These are phyloP conservation scores for Venturia carpophila DNA, from an alignment of 2,329 filamentous ascomycete species.

Conservation along the genomic window DNA sequence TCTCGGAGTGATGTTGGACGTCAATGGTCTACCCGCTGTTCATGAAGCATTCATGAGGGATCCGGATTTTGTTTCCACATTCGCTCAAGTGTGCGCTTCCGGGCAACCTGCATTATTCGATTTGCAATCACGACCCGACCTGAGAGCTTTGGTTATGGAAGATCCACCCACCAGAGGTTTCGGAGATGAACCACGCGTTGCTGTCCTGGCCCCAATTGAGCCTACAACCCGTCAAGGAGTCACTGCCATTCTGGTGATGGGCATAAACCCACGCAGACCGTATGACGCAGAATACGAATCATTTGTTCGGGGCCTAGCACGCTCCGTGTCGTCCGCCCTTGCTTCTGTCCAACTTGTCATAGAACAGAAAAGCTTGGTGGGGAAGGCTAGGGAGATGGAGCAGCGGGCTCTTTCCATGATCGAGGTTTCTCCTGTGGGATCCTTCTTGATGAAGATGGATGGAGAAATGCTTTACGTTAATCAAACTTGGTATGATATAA, in stretches of 20 bases:
- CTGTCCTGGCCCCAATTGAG: conserved; percentile 9
- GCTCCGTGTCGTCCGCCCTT: conserved; percentile 47
- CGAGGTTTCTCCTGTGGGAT: conserved; percentile 48
- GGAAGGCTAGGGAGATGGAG: conserved; percentile 62
- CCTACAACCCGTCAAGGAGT: conserved; percentile 10
- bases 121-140: conserved; percentile 2
- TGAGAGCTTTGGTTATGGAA: conserved; percentile 12
- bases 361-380: conserved; percentile 56
- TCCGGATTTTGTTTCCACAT: neutral
- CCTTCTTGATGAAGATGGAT: conserved; percentile 43
- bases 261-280: conserved; percentile 57
- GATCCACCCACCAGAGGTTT: conserved; percentile 11
- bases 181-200: conserved; percentile 8
- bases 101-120: conserved; percentile 12
- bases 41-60: conserved; percentile 1
- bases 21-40: neutral
- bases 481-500: conserved; percentile 10
- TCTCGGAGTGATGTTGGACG: conserved; percentile 7
- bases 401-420: conserved; percentile 15
- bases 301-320: conserved; percentile 47
- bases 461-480: conserved; percentile 9
- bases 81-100: conserved; percentile 7
- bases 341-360: conserved; percentile 62
- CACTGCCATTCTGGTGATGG: conserved; percentile 53
- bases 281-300: conserved; percentile 61